Base-by-base conservation (phyloP, 768 basidiomycete species). In the Mycena sanguinolenta region DNA sequence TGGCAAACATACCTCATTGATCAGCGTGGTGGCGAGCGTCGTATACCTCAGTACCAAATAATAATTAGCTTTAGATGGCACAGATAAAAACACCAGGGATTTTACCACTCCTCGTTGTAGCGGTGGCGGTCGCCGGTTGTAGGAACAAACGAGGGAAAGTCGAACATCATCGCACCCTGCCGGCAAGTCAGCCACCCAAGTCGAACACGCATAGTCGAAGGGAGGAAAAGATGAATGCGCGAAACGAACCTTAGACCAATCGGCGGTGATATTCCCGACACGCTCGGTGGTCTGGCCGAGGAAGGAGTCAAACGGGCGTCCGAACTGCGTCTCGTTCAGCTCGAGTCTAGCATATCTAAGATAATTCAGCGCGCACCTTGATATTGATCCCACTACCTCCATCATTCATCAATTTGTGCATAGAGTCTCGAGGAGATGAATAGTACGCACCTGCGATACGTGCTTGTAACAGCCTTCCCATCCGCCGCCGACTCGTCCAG, bases 101-200 rank as follows among this genome's bases (percentile, higher is more conserved):
- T 42, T 1, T 16, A 70, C 80, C 81, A 82, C 28, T 74, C 72
- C 65, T 81, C 81, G 60, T 81, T 82, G 39, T 77, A 82, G 13
- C 82, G 78, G 69, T 78, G 76, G 54, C 76, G 79, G 61, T 81
- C 79, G 13, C 81, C 82, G 27, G 73, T 74, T 1, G 78, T 80
- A 2, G 82, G 80, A 1, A 77, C 68, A 65, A 80, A 82, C 9
- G 78, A 77, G 21, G 81, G 81, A 75, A 82, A 82, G 72, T 82
- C 82, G 65, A 82, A 81, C 81, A 82, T 82, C 67, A 82, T 80
- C 12, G 79, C 79, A 27, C 82, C 82, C 80, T 82, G 19, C 21
- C 19, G 12, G 27, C 2, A 10, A 5, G 32, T 34, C 32, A 10
- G 32, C 10, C n/a, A n/a, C n/a, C n/a, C n/a, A n/a, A n/a, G n/a